These are phyloP conservation scores for Fusarium neocosmosporiellum DNA, from an alignment of 2,329 filamentous ascomycete genomes.

Conservation along the genomic window DNA sequence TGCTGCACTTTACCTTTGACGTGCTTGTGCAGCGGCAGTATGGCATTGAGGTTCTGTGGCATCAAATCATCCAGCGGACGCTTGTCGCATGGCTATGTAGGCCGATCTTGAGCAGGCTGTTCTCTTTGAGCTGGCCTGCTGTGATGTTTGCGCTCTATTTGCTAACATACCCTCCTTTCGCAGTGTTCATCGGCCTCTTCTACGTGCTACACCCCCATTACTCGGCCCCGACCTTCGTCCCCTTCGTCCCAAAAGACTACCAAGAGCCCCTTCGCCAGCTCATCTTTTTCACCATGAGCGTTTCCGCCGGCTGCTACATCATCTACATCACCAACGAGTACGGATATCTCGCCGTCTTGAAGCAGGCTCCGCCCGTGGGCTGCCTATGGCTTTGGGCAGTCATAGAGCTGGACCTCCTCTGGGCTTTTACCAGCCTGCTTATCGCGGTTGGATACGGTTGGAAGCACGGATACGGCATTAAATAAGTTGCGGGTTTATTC, in stretches of 20 bases:
- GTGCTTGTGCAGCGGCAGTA: conserved; percentile 85
- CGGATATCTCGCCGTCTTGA: conserved; percentile 90
- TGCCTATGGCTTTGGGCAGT: conserved; percentile 95
- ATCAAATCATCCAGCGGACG: conserved; percentile 63
- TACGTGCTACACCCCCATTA: conserved; percentile 67
- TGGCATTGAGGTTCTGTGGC: conserved; percentile 72
- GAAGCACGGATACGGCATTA: conserved; percentile 61
- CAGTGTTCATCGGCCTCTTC: conserved; percentile 67
- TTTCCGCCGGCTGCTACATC: conserved; percentile 78
- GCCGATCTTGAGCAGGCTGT: conserved; percentile 24
- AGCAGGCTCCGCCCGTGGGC: conserved; percentile 87
- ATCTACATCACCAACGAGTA: conserved; percentile 83
- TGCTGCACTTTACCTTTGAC: conserved; percentile 82
- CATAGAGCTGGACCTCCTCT: conserved; percentile 81
- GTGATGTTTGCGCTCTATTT: background rate
- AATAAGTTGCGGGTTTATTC: conserved; percentile 20
- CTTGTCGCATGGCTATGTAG: conserved; percentile 64
- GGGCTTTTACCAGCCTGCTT: conserved; percentile 68
- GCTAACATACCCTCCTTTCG: background rate
- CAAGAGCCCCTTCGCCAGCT: conserved; percentile 64
- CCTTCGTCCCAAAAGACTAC: conserved; percentile 58
- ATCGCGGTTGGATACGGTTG: conserved; percentile 59
- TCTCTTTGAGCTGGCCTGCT: background rate
- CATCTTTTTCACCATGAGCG: conserved; percentile 72
- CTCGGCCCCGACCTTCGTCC: conserved; percentile 61